Base-by-base conservation (phyloP, 2,329 filamentous ascomycete species). In the Sporothrix sp. region DNA sequence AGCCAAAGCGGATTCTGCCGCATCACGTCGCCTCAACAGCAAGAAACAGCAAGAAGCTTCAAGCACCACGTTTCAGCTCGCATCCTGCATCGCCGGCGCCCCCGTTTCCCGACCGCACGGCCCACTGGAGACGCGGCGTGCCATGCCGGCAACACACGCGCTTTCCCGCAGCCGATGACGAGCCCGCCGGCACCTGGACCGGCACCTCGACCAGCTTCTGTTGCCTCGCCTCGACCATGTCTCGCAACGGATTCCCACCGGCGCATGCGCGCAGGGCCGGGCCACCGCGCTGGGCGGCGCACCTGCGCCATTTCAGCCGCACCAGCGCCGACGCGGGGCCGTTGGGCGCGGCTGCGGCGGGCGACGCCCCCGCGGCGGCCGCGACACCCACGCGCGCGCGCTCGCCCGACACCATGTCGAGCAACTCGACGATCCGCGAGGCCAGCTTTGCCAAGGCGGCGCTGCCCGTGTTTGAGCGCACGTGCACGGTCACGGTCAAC, bases 401-500 rank as follows among this genome's bases (percentile, higher is more conserved):
- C 32, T 78, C 75, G 3, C 70, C 72, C 2, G 71, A 72, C 51
- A 76, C 72, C 48, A 61, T 64, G 14, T 77, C 74, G 23, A 74
- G 72, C 56, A 69, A 68, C 56, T 76, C 75, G 14, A 76, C 76
- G 8, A 54, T 71, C 38, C 66, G 66, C 54, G 63, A 63, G 20
- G 57, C 28, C 49, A 58, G 28, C 62, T 60, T 48, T 53, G 38
- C 33, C 40, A 45, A 48, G 16, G 55, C 57, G 32, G 63, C 60
- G 54, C 57, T 60, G 27, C 56, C 62, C 35, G 65, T 63, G 42
- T 48, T 65, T 16, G 73, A 78, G 58, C 68, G 73, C 27, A 67
- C 68, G 56, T 80, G 75, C 58, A 74, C 68, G 38, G 71, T 81
- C 50, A 72, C 72, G 8, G 72, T 81, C 58, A 85, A 90, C 63